Evolutionary conservation across 164 flowering plant species (phyloP).

Genomic region (Vitis rotundifolia): DNA sequence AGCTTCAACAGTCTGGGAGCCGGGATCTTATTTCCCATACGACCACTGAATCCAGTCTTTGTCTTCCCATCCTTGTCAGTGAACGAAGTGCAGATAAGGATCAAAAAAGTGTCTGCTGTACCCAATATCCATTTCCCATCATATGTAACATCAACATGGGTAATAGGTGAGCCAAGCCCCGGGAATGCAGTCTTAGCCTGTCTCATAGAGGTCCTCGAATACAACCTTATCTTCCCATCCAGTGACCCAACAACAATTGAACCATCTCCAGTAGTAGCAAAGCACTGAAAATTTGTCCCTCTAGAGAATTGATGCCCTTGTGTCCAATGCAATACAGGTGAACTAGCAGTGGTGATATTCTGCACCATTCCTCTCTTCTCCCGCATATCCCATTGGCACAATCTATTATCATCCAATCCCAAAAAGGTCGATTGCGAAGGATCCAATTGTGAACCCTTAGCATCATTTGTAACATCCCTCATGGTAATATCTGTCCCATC

Average conservation of each 20-base stretch:
- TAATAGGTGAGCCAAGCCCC: constrained; percentile 93
- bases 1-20: constrained; percentile 96
- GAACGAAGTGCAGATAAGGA: constrained; percentile 88
- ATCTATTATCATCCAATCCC: constrained; percentile 50
- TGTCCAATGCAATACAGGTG: constrained; percentile 48
- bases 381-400: constrained; percentile 57
- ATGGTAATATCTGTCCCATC: constrained; percentile 47
- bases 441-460: constrained; percentile 41
- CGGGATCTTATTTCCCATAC: constrained; percentile 92
- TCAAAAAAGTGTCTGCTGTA: constrained; percentile 85
- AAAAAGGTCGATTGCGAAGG: constrained; percentile 47
- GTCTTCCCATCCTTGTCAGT: constrained; percentile 93
- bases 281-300: constrained; percentile 62
- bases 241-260: constrained; percentile 91
- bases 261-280: constrained; percentile 93
- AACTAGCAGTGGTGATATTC: constrained; percentile 24
- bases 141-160: constrained; percentile 92
- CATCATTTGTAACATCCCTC: constrained; percentile 42
- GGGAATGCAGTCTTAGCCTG: constrained; percentile 96
- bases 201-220: constrained; percentile 87
- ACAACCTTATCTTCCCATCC: constrained; percentile 95
- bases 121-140: constrained; percentile 99
- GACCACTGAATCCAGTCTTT: constrained; percentile 86
- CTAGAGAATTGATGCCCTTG: constrained; percentile 57
- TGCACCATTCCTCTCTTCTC: constrained; percentile 46